phyloP scores from a whole-genome alignment of 2,329 filamentous ascomycete species.

The Fusarium mexicanum region DNA sequence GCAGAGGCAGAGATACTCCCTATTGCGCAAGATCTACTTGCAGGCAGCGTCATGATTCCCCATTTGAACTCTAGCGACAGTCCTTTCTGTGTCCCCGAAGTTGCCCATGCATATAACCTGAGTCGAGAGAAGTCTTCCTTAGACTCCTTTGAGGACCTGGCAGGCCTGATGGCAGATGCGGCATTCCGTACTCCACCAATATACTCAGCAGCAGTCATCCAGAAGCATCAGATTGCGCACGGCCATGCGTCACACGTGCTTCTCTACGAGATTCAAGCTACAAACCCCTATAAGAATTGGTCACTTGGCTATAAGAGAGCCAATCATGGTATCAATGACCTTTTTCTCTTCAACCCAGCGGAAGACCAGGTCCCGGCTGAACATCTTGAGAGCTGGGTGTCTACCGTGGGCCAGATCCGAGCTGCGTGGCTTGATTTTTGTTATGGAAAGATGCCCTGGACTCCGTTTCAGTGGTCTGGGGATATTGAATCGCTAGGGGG shows the following conservation, averaged over 20 bases:
- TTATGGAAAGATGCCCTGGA: background rate
- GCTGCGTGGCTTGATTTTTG: background rate
- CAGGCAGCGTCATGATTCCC: background rate
- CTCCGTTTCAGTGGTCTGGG: background rate
- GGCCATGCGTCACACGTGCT: background rate
- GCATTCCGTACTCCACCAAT: background rate
- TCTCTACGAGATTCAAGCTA: background rate
- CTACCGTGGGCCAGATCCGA: background rate
- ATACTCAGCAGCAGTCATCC: background rate
- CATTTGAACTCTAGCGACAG: background rate
- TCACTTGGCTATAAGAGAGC: background rate
- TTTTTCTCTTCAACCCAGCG: background rate
- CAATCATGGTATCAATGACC: background rate
- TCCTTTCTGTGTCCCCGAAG: background rate
- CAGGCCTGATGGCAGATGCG: background rate
- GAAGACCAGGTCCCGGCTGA: background rate
- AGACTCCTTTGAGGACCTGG: background rate
- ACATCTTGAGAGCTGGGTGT: background rate
- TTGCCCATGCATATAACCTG: background rate
- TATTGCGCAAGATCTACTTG: background rate
- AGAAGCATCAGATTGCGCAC: background rate
- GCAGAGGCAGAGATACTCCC: background rate
- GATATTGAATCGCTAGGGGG: background rate
- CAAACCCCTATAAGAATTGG: background rate
- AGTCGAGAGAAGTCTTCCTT: background rate